phyloP scores from a whole-genome alignment of 2,329 filamentous ascomycete species.

The Didymella lethalis region DNA sequence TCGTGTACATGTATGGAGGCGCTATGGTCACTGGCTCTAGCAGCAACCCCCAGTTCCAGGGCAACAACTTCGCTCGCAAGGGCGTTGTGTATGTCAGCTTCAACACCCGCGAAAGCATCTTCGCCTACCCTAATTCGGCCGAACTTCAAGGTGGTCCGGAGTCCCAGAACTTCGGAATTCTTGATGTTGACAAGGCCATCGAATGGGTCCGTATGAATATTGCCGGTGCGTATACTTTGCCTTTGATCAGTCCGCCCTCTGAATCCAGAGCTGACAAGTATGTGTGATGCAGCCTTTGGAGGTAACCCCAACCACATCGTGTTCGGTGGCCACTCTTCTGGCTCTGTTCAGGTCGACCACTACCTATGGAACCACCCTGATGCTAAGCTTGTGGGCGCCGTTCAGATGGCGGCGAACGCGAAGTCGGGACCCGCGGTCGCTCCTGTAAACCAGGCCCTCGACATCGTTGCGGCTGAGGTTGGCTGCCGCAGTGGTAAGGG shows the following conservation, averaged over 20 bases:
- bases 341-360: slow-evolving; percentile 37
- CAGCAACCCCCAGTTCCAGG: slow-evolving; percentile 54
- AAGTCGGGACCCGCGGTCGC: slow-evolving; percentile 36
- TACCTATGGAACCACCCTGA: slow-evolving; percentile 39
- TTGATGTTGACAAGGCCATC: slow-evolving; percentile 50
- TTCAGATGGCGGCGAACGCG: slow-evolving; percentile 38
- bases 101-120: slow-evolving; percentile 47
- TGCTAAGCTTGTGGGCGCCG: slow-evolving; percentile 30
- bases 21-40: slow-evolving; percentile 53
- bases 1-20: slow-evolving; percentile 56
- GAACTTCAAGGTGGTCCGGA: slow-evolving; percentile 38
- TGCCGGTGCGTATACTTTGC: slow-evolving; percentile 17
- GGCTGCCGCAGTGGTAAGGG: slow-evolving; percentile 30
- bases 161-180: slow-evolving; percentile 47
- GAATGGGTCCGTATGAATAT: slow-evolving; percentile 51
- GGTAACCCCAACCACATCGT: slow-evolving; percentile 54
- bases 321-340: slow-evolving; percentile 51
- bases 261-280: background rate
- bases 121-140: slow-evolving; percentile 53
- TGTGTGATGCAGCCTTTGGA: slow-evolving; percentile 41
- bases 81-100: slow-evolving; percentile 38
- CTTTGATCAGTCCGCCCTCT: background rate
- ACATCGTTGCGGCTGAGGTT: slow-evolving; percentile 36
- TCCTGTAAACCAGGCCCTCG: slow-evolving; percentile 32
- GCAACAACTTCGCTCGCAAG: slow-evolving; percentile 49